Evolutionary conservation across 208 protist species (phyloP), one percentile per base, ranked within the genome.

Genomic region (Acanthamoeba castellanii): DNA sequence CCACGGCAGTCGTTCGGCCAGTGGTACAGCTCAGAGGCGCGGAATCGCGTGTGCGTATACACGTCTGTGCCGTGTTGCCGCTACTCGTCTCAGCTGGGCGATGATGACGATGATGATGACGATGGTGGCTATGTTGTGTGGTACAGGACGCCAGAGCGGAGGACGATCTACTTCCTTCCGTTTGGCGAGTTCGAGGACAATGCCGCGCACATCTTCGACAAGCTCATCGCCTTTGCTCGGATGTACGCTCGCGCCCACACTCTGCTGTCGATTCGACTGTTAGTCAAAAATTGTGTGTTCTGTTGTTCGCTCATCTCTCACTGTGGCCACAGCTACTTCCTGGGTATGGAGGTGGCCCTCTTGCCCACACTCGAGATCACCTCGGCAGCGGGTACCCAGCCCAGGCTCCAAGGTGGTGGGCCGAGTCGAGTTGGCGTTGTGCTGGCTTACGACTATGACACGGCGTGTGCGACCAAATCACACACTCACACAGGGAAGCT

Each of bases 131-230:
- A 42, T 13, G 68, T 4, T 76, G 25, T 42, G 68, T n/a, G 3
- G 13, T 5, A 76, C 4, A 20, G 82, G 22, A 89, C 82, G 27
- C 11, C 16, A 9, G 50, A 66, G 55, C 42, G 55, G 34, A 89
- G 55, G 45, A 89, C 45, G 27, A 57, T 89, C 55, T 89, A 89
- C 55, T 89, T 89, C 30, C 42, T 89, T 37, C 82, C 47, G n/a
- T 25, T 89, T 32, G 82, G 82, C 52, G 45, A 32, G 45, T 57
- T 66, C 30, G 50, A 89, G 82, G 82, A 89, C n/a, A 22, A 47
- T 16, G 72, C 72, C 16, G 37, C 11, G 22, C 30, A 81, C 72
- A 11, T 81, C 18, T 81, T 81, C n/a, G 72, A 81, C 20, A 81
- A 81, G n/a, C 72, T 81, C 32, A 14, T 81, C 8, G 34, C 72